Evolutionary conservation across 2,329 filamentous ascomycete species (phyloP).

Genomic region (Lanzia echinophila): DNA sequence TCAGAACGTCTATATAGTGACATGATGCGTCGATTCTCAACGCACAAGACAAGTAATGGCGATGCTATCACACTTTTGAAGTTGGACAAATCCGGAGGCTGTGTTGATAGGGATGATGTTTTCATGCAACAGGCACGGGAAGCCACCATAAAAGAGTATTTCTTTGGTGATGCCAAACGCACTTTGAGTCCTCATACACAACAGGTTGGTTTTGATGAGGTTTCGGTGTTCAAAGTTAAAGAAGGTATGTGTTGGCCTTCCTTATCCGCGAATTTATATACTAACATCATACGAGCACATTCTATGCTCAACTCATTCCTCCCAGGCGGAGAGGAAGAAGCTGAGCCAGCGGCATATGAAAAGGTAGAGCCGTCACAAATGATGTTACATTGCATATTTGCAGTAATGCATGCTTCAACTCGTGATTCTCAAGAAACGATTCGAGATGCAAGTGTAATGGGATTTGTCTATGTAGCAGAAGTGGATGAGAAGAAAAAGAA

Average conservation of each 20-base stretch:
- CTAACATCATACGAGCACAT: conserved; percentile 20
- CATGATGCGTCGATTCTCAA: conserved; percentile 61
- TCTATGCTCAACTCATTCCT: conserved; percentile 28
- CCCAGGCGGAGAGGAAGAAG: conserved; percentile 28
- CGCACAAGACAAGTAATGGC: conserved; percentile 47
- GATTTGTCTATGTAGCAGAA: conserved; percentile 87
- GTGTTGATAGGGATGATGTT: conserved; percentile 64
- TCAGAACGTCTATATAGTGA: conserved; percentile 71
- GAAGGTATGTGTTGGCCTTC: conserved; percentile 41
- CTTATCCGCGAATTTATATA: neutral
- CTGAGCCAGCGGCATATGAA: conserved; percentile 43
- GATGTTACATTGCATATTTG: conserved; percentile 76
- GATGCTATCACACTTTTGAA: conserved; percentile 70
- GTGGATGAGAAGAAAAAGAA: conserved; percentile 80
- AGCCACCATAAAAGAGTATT: conserved; percentile 81
- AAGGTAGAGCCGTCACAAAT: conserved; percentile 57
- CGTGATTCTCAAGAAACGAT: conserved; percentile 67
- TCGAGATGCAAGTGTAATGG: conserved; percentile 76
- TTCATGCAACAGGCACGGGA: conserved; percentile 72
- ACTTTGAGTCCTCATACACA: conserved; percentile 84
- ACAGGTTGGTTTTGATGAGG: conserved; percentile 67
- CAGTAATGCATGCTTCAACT: conserved; percentile 71
- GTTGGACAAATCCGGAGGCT: conserved; percentile 79
- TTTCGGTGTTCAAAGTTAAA: conserved; percentile 66
- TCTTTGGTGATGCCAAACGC: conserved; percentile 75